Base-by-base conservation (phyloP, 768 basidiomycete genomes). In the Phallus indusiatus region DNA sequence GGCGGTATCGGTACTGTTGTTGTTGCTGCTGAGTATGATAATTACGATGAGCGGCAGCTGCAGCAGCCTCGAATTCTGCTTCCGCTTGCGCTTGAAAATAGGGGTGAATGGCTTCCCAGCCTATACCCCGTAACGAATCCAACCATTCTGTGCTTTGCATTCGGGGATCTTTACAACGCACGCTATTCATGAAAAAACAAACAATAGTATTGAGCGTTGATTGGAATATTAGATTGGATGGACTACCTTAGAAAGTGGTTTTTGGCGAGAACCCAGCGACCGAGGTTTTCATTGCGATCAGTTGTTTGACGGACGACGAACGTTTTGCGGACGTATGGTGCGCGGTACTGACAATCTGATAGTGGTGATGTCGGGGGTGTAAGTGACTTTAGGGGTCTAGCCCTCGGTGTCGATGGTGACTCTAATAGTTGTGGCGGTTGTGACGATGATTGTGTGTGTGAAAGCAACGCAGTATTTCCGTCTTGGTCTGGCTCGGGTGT, bases 61-160 rank as follows among this genome's bases (percentile, higher is more conserved):
- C 42, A 12, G 42, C 42, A 42, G 42, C 42, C 9, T 42, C 42
- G 42, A 42, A 42, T 42, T 42, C 42, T 4, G 42, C 42, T 42
- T 42, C 42, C 4, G 42, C 42, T 24, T 42, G 54, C 5, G 54
- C 54, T 24, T 55, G 54, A 35, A 37, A 55, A 36, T n/a, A 55
- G 9, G 54, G 54, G n/a, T 55, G 54, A 12, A 55, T 35, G 7
- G 36, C 18, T 42, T 46, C 54, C 54, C 54, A 55, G 18, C 54
- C 36, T 12, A 55, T 46, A 21, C 37, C 22, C 16, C 47, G 54
- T 22, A 55, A 17, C 1, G 54, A 18, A 16, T 37, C 36, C 18
- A 20, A 7, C 54, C 54, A 55, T 18, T 55, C 54, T 1, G 16
- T 14, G 1, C 21, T 37, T 42, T 55, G 54, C 6, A 36, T 55